A percentile compares a stretch with the other conserved stretches of the same genome.
phyloP scores from a whole-genome alignment of 2,329 filamentous ascomycete species.

The Microdochium trichocladiopsis region DNA sequence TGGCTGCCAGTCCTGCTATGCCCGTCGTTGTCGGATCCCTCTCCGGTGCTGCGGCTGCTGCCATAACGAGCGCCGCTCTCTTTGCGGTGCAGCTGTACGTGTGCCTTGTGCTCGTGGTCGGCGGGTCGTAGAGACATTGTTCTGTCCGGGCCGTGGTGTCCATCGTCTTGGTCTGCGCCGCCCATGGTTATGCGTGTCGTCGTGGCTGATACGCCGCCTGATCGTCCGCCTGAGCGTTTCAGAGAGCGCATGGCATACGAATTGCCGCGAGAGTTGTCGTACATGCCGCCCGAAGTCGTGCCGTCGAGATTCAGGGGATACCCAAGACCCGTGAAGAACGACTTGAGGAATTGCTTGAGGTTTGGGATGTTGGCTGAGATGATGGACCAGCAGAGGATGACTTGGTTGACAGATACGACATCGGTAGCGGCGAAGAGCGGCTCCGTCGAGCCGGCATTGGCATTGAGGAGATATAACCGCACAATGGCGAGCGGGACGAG shows the following conservation, averaged over 20 bases:
- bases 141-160: not conserved
- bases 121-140: not conserved
- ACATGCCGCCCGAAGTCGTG: slow-evolving; percentile 3
- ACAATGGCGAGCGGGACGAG: slow-evolving; percentile 7
- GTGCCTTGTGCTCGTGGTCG: not conserved
- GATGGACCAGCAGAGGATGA: slow-evolving; percentile 10
- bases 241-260: slow-evolving; percentile 4
- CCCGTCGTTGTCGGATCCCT: slow-evolving; percentile 2
- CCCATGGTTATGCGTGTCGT: not conserved
- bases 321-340: slow-evolving; percentile 8
- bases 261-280: slow-evolving; percentile 4
- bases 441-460: slow-evolving; percentile 4
- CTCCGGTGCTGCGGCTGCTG: not conserved
- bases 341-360: slow-evolving; percentile 12
- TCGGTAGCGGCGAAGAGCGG: slow-evolving; percentile 8
- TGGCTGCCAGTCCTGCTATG: slow-evolving; percentile 7
- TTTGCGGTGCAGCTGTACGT: slow-evolving; percentile 1
- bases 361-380: slow-evolving; percentile 14
- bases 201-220: not conserved
- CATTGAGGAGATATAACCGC: slow-evolving; percentile 5
- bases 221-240: not conserved
- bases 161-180: not conserved
- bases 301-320: not conserved
- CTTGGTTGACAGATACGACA: slow-evolving; percentile 10
- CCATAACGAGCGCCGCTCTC: not conserved